A percentile compares a stretch with the other conserved stretches of the same genome.
phyloP scores from a whole-genome alignment of 2,329 filamentous ascomycete genomes.

The Aspergillus sclerotialis region DNA sequence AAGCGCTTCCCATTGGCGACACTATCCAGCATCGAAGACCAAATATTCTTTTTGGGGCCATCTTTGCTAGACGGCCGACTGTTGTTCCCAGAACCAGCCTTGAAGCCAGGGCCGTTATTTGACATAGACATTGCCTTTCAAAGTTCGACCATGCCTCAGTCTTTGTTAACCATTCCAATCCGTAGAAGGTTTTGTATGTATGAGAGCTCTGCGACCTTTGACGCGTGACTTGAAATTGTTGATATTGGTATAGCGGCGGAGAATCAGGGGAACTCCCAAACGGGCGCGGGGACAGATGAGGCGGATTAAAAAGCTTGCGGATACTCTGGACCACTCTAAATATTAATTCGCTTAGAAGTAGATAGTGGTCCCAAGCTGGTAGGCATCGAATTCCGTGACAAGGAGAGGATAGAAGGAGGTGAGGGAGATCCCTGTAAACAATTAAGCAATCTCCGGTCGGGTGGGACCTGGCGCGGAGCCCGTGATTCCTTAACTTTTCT shows the following conservation, averaged over 20 bases:
- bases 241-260: slow-evolving; percentile 14
- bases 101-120: slow-evolving; percentile 29
- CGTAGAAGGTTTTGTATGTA: neutral
- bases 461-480: slow-evolving; percentile 14
- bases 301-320: neutral
- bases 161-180: slow-evolving; percentile 28
- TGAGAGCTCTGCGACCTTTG: slow-evolving; percentile 3
- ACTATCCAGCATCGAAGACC: slow-evolving; percentile 86
- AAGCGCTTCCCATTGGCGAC: slow-evolving; percentile 85
- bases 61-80: slow-evolving; percentile 51
- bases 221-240: slow-evolving; percentile 16
- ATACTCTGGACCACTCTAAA: too few relatives aligned
- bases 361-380: too few relatives aligned
- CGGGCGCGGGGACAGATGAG: slow-evolving; percentile 1
- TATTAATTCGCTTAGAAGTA: too few relatives aligned
- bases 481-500: slow-evolving; percentile 5
- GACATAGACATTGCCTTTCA: slow-evolving; percentile 32
- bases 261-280: neutral
- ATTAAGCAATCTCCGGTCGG: slow-evolving; percentile 7
- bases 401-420: neutral
- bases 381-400: neutral
- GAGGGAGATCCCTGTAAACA: slow-evolving; percentile 6
- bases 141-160: slow-evolving; percentile 28
- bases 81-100: slow-evolving; percentile 22
- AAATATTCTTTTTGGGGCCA: slow-evolving; percentile 72